Percentiles rank a stretch among this genome's conserved stretches.
Conservation (phyloP, 2,329 filamentous ascomycete genomes). For the Parascedosporium putredinis region DNA sequence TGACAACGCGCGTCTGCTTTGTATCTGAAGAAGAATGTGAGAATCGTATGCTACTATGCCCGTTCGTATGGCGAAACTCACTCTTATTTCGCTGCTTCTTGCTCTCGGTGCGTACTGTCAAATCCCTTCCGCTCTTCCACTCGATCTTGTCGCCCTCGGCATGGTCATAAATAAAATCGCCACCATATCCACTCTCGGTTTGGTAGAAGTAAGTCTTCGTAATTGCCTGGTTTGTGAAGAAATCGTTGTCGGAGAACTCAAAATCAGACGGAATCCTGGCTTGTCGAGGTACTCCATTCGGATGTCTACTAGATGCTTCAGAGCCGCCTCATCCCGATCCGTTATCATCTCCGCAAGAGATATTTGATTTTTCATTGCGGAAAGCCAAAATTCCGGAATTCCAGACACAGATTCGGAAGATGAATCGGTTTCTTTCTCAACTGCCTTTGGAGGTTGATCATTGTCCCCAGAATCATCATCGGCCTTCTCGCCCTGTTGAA, state of each 20-base stretch:
- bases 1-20: conserved; percentile 97
- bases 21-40: conserved; percentile 54
- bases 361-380: conserved; percentile 98
- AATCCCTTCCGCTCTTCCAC: conserved; percentile 86
- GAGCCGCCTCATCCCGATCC: conserved; percentile 86
- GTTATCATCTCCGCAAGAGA: conserved; percentile 98
- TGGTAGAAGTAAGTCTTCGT: conserved; percentile 99
- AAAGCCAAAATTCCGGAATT: conserved; percentile 98
- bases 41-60: conserved; percentile 4
- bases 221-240: conserved; percentile 93
- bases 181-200: conserved; percentile 95
- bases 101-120: conserved; percentile 91
- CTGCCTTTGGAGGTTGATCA: conserved; percentile 46
- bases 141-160: conserved; percentile 97
- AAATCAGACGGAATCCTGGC: conserved; percentile 95
- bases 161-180: conserved; percentile 99
- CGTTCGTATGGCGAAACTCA: conserved; percentile 34
- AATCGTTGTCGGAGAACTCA: conserved; percentile 90
- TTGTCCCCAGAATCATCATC: conserved; percentile 51
- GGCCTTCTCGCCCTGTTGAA: conserved; percentile 75
- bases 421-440: conserved; percentile 42
- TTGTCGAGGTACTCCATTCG: conserved; percentile 99
- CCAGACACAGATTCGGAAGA: conserved; percentile 50
- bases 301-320: conserved; percentile 83
- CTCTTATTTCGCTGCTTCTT: conserved; percentile 99